These are phyloP conservation scores for Phaeoacremonium minimum DNA, from an alignment of 2,329 filamentous ascomycete species.

Conservation along the genomic window DNA sequence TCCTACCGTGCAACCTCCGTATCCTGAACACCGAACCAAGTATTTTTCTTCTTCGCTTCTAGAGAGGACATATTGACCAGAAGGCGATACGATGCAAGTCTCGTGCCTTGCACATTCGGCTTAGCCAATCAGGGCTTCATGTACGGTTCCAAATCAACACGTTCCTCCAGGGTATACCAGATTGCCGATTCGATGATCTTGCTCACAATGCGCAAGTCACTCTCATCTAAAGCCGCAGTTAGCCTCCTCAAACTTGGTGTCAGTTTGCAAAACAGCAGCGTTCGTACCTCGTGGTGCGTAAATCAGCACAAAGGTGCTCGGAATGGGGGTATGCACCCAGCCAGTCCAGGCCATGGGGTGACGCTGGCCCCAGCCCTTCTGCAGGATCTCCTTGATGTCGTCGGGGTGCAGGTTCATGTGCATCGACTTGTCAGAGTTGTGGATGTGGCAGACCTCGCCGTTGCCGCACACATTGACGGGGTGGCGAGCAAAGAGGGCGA, in stretches of 20 bases:
- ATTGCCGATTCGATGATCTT: slow-evolving; percentile 69
- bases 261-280: too few relatives aligned
- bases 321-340: slow-evolving; percentile 64
- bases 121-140: too few relatives aligned
- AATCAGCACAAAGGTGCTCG: slow-evolving; percentile 72
- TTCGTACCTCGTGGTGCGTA: slow-evolving; percentile 69
- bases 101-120: too few relatives aligned
- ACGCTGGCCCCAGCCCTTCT: slow-evolving; percentile 74
- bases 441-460: slow-evolving; percentile 80
- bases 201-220: slow-evolving; percentile 64
- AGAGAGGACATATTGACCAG: too few relatives aligned
- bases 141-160: slow-evolving; percentile 10
- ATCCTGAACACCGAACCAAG: too few relatives aligned
- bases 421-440: slow-evolving; percentile 70
- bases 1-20: too few relatives aligned
- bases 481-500: slow-evolving; percentile 66
- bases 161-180: slow-evolving; percentile 51
- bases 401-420: slow-evolving; percentile 78
- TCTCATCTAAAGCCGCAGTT: slow-evolving; percentile 39
- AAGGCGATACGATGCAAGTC: too few relatives aligned
- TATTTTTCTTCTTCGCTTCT: too few relatives aligned
- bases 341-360: slow-evolving; percentile 64
- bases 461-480: slow-evolving; percentile 67
- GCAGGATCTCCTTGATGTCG: slow-evolving; percentile 68
- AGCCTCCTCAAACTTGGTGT: not conserved